Evolutionary conservation across 805 yeast species (phyloP).

Genomic region (Wickerhamomyces bisporus): DNA sequence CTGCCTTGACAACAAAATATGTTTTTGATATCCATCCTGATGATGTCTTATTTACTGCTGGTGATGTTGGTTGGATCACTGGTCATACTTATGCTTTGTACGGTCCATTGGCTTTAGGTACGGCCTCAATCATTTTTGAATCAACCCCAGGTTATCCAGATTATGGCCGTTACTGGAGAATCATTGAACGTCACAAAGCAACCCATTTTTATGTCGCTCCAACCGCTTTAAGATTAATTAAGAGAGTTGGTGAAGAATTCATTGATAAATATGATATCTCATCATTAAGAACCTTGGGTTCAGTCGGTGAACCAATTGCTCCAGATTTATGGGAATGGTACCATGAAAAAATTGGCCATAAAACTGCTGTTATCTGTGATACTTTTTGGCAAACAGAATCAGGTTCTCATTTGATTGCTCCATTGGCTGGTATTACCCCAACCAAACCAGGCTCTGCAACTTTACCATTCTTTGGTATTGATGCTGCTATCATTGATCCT

Average conservation of each 20-base stretch:
- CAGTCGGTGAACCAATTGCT: conserved; percentile 85
- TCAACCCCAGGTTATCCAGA: conserved; percentile 97
- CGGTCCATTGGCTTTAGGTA: conserved; percentile 87
- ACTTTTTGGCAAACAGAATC: conserved; percentile 99
- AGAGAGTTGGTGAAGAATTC: conserved; percentile 64
- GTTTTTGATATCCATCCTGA: conserved; percentile 88
- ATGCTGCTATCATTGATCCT: conserved; percentile 89
- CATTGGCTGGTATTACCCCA: conserved; percentile 90
- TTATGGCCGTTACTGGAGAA: conserved; percentile 94
- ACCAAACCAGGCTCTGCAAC: conserved; percentile 98
- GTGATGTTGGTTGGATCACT: conserved; percentile 99
- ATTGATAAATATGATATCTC: conserved; percentile 58
- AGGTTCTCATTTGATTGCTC: conserved; percentile 92
- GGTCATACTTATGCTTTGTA: conserved; percentile 96
- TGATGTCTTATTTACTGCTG: conserved; percentile 91
- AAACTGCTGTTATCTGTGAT: conserved; percentile 85
- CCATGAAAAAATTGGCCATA: conserved; percentile 79
- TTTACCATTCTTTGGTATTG: conserved; percentile 92
- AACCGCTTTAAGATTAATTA: conserved; percentile 89
- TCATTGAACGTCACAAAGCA: conserved; percentile 84
- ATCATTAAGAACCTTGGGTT: conserved; percentile 66
- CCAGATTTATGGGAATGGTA: conserved; percentile 90
- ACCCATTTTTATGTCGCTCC: conserved; percentile 98
- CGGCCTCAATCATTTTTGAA: conserved; percentile 90
- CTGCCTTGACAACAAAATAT: conserved; percentile 85